Evolutionary conservation across 2,329 filamentous ascomycete species (phyloP).

Genomic region (Fusarium continuum): DNA sequence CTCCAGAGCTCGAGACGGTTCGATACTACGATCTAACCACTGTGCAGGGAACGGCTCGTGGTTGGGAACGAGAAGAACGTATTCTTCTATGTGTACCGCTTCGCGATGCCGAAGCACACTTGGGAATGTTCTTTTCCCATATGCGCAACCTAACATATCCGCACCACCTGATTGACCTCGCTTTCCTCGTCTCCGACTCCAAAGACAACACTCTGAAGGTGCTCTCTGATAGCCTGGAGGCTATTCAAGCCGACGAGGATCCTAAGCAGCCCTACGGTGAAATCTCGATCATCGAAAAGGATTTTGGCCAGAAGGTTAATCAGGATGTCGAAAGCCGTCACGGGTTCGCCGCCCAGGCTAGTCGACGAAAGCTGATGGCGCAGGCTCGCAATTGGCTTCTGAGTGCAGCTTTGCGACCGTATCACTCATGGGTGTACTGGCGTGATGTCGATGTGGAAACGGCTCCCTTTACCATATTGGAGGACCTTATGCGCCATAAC

Average conservation of each 20-base stretch:
- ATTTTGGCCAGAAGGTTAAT: conserved; percentile 97
- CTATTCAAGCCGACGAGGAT: conserved; percentile 82
- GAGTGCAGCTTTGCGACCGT: conserved; percentile 89
- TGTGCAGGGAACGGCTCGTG: conserved; percentile 88
- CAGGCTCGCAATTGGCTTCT: conserved; percentile 97
- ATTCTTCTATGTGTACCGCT: conserved; percentile 95
- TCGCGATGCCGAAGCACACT: conserved; percentile 88
- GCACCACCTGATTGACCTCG: conserved; percentile 93
- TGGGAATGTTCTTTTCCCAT: conserved; percentile 99
- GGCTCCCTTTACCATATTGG: conserved; percentile 93
- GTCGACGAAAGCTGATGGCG: conserved; percentile 94
- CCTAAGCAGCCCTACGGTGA: conserved; percentile 88
- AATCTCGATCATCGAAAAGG: conserved; percentile 97
- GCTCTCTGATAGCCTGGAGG: conserved; percentile 77
- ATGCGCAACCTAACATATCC: conserved; percentile 96
- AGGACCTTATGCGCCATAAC: conserved; percentile 98
- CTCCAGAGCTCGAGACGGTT: conserved; percentile 89
- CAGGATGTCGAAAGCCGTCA: conserved; percentile 98
- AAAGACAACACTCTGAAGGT: conserved; percentile 88
- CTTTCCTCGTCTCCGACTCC: conserved; percentile 96
- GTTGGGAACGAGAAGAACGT: conserved; percentile 96
- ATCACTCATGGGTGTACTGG: conserved; percentile 99
- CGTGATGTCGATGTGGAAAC: conserved; percentile 98
- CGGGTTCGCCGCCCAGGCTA: conserved; percentile 95
- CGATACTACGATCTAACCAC: conserved; percentile 96